phyloP scores from a whole-genome alignment of 495 filamentous ascomycete genomes.

The Hypomontagnella submonticulosa region DNA sequence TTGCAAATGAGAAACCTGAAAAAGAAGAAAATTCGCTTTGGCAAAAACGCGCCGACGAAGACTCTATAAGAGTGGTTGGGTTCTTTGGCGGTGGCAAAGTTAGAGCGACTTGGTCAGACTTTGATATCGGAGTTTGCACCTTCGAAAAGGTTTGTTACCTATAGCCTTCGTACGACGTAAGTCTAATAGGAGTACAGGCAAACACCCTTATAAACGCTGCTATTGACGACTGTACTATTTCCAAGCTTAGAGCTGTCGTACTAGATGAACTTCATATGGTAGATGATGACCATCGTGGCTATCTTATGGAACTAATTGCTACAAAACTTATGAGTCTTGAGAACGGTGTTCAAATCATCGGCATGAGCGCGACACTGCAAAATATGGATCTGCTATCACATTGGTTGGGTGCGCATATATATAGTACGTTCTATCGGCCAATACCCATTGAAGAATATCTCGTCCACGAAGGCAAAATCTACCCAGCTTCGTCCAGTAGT shows the following conservation, averaged over 20 bases:
- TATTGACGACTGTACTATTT: conserved; percentile 76
- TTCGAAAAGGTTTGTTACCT: conserved; percentile 75
- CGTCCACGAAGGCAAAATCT: conserved; percentile 79
- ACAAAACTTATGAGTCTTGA: conserved; percentile 79
- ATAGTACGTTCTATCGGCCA: conserved; percentile 78
- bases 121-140: conserved; percentile 84
- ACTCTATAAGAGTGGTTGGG: conserved; percentile 70
- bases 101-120: conserved; percentile 74
- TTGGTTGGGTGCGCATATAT: conserved; percentile 79
- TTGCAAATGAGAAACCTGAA: conserved; percentile 25
- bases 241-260: conserved; percentile 73
- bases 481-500: conserved; percentile 69
- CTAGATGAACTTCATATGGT: conserved; percentile 88
- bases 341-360: conserved; percentile 77
- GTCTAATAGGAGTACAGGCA: conserved; percentile 62
- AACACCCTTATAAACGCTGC: conserved; percentile 81
- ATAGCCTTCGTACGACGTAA: conserved; percentile 11
- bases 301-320: conserved; percentile 81
- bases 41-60: conserved; percentile 58
- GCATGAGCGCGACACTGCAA: conserved; percentile 86
- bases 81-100: conserved; percentile 79
- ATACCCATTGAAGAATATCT: conserved; percentile 80
- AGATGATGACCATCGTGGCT: conserved; percentile 81
- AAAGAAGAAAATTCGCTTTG: conserved; percentile 48
- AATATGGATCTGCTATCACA: conserved; percentile 74